Evolutionary conservation across 2,329 filamentous ascomycete genomes (phyloP), one percentile per base, ranked within the genome.

Genomic region (Botryotinia calthae): DNA sequence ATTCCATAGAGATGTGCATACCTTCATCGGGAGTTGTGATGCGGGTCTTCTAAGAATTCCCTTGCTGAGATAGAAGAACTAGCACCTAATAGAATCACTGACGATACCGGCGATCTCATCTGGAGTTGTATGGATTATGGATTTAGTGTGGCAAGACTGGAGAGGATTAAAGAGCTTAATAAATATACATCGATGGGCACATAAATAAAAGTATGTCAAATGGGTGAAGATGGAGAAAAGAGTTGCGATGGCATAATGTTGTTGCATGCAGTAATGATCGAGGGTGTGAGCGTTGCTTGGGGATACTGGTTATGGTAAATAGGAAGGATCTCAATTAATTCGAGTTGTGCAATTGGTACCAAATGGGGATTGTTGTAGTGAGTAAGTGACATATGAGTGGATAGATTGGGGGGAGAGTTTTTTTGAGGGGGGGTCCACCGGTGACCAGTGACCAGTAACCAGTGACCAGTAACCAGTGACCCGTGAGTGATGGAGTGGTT

Each of bases 21-120:
- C 79, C 79, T 80, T 80, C 79, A 80, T 80, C 75, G 76, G 73
- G 74, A 76, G 68, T 63, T 61, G 71, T 70, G 70, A 73, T 72
- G 66, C 72, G 64, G 73, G 62, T 72, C 54, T 75, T 70, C 74
- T 64, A 76, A 74, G 77, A 76, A 76, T 76, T 75, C 77, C 76
- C 78, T 79, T 79, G 76, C 75, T 78, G 75, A 63, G 75, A 75
- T 76, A 72, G 74, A 75, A 73, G 74, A 76, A 76, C 74, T 78
- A 77, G 76, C 78, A 78, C 76, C 74, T 65, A 74, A 76, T 76
- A 74, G 76, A 80, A 76, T 74, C 75, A 75, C 76, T 71, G 74
- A 75, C 51, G 59, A 72, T 70, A 72, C 73, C 76, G 73, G 75
- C 76, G 76, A 77, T 78, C 75, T 79, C 79, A 80, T 80, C 76